Base-by-base conservation (phyloP, 805 yeast species). In the Wickerhamomyces canadensis region DNA sequence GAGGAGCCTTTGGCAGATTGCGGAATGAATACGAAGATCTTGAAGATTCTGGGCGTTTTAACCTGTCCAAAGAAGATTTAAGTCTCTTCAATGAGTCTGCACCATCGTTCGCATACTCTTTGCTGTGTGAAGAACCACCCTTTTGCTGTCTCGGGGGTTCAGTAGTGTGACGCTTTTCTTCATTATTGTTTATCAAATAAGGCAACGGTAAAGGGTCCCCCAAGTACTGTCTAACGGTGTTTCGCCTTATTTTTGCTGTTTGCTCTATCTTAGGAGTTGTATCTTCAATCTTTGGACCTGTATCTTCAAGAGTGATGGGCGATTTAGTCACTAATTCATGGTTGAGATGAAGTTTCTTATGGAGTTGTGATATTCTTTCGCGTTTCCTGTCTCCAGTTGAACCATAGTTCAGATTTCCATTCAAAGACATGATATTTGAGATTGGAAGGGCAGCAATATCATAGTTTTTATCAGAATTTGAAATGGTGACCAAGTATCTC, bases 141-240 rank as follows among this genome's bases (percentile, higher is more conserved):
- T n/a, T n/a, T n/a, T n/a, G n/a, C n/a, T n/a, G n/a, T n/a, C n/a
- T n/a, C n/a, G n/a, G n/a, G n/a, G n/a, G n/a, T n/a, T n/a, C n/a
- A n/a, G n/a, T n/a, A n/a, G n/a, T n/a, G n/a, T n/a, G n/a, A n/a
- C 7, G 10, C 10, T 21, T 21, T 21, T 21, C 10, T 7, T 21
- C 23, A 21, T 21, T 10, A 21, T 21, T 10, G 6, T 38, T 25
- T 2, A 46, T 40, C 14, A 55, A 31, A 36, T 65, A 65, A 1
- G 66, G 67, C 26, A 65, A 43, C 2, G 70, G 70, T 16, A 65
- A 32, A 2, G 71, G 71, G 12, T 59, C 60, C 2, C 70, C 70
- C 11, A 65, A 46, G 19, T 34, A 37, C 16, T 25, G 36, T 18
- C 29, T 40, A 11, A 46, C 26, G 10, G 35, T 31, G 10, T 21